A percentile compares a stretch with the other conserved stretches of the same genome.
phyloP scores from a whole-genome alignment of 495 filamentous ascomycete species.

The Penicillium taxi region DNA sequence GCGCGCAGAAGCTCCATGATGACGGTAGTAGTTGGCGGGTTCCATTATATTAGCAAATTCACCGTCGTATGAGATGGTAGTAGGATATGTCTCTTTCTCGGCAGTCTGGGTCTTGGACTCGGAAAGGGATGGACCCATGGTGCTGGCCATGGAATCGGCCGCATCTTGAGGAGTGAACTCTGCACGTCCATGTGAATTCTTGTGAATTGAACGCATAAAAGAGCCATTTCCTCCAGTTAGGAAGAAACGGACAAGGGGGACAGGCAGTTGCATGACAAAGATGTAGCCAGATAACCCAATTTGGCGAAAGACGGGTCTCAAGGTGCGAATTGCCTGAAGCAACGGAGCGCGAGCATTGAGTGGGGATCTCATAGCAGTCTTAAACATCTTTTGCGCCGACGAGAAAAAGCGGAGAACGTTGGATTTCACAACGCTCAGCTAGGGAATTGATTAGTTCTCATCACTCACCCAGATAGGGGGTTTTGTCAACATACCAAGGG shows the following conservation, averaged over 20 bases:
- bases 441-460: conserved; percentile 1
- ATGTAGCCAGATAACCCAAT: conserved; percentile 41
- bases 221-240: conserved; percentile 35
- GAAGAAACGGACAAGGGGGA: conserved; percentile 28
- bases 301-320: conserved; percentile 36
- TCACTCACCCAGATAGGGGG: background rate
- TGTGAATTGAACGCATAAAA: conserved; percentile 33
- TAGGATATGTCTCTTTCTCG: conserved; percentile 27
- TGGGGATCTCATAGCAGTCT: conserved; percentile 34
- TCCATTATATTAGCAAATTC: conserved; percentile 28
- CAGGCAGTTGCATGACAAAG: conserved; percentile 42
- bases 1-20: conserved; percentile 24
- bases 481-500: conserved; percentile 41
- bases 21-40: conserved; percentile 44
- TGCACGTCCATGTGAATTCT: conserved; percentile 17
- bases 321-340: conserved; percentile 28
- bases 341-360: conserved; percentile 32
- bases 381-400: conserved; percentile 40
- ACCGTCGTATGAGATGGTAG: conserved; percentile 17
- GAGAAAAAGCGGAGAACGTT: conserved; percentile 28
- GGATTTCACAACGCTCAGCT: conserved; percentile 25
- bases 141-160: conserved; percentile 38
- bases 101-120: conserved; percentile 29
- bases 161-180: conserved; percentile 22
- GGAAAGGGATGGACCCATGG: conserved; percentile 30